Base-by-base conservation (phyloP, 2,329 filamentous ascomycete species). In the Phoma herbarum region DNA sequence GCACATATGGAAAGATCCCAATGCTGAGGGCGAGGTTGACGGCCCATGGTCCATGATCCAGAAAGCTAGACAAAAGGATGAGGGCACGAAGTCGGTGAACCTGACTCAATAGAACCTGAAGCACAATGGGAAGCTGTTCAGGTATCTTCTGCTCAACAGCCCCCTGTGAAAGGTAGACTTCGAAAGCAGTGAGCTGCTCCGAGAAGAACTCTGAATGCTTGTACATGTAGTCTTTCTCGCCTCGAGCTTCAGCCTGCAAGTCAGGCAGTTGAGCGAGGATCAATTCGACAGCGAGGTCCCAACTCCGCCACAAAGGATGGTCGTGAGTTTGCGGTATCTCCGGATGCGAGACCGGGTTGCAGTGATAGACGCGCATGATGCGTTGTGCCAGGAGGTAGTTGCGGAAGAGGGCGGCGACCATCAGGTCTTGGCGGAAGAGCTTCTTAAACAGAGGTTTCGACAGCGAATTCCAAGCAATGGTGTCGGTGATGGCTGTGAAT, bases 1-100 rank as follows among this genome's bases (percentile, higher is more conserved):
- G 82, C n/a, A 99, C 95, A 73, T 99, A 99, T 0, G 95, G 95
- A 77, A 99, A 99, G 62, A 99, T 99, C 23, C 95, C 95, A 61
- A 99, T 99, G 77, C 93, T 97, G 16, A 99, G 84, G 16, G 95
- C 95, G 39, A 99, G 86, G 75, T 98, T 95, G n/a, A 99, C 95
- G 28, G 95, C 96, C 95, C 95, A 99, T 0, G 95, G 95, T 0
- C 95, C 95, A 37, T 98, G 85, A 71, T 99, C 95, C 20, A 99
- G 82, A 77, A 99, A 99, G 65, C 93, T 92, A 57, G 93, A 95
- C 0, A 99, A 84, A 7, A 99, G 81, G 51, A 99, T 96, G 62
- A 99, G 83, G 16, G 95, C 95, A 48, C 95, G 86, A 25, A 99
- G 86, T 66, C 95, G 85, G 75, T 99, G 95, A 59, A 97, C 93